Evolutionary conservation across 208 protist genomes (phyloP).

Genomic region (Porcisia deanei): DNA sequence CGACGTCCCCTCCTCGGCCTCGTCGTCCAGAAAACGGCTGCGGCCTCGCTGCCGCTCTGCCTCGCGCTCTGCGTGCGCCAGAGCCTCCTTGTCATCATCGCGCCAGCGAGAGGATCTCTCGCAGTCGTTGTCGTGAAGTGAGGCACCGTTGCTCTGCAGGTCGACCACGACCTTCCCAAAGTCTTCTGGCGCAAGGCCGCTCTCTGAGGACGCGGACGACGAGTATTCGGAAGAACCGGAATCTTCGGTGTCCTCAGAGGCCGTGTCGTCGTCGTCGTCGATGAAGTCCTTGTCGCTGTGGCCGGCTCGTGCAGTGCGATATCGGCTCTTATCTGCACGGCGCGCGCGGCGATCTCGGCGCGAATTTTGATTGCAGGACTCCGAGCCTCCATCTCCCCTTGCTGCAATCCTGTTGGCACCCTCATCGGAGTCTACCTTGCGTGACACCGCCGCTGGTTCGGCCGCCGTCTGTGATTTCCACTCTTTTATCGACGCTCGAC

Average conservation of each 20-base stretch:
- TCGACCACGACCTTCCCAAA: constrained; percentile 60
- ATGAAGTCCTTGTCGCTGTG: constrained; percentile 26
- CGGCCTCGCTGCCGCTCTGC: constrained; percentile 21
- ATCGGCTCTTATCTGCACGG: background rate
- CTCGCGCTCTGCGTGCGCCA: constrained; percentile 42
- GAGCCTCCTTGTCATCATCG: constrained; percentile 34
- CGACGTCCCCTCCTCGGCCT: constrained; percentile 69
- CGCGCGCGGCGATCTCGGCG: background rate
- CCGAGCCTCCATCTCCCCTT: constrained; percentile 11
- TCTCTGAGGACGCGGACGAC: constrained; percentile 40
- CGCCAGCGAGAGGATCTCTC: constrained; percentile 73
- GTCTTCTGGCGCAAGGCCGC: constrained; percentile 52
- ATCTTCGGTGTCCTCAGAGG: constrained; percentile 12
- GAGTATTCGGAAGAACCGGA: constrained; percentile 36
- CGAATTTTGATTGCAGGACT: background rate
- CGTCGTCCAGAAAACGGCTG: constrained; percentile 80
- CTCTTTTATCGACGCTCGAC: constrained; percentile 23
- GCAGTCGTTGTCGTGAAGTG: constrained; percentile 37
- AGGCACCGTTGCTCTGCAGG: constrained; percentile 53
- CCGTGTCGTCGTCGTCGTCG: constrained; percentile 21
- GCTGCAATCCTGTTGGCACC: background rate
- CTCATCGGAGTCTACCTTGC: background rate
- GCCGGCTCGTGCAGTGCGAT: background rate
- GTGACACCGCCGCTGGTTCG: background rate
- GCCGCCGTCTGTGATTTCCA: background rate